Evolutionary conservation across 2,329 filamentous ascomycete genomes (phyloP), one percentile per base, ranked within the genome.

Genomic region (Fusarium aywerte): DNA sequence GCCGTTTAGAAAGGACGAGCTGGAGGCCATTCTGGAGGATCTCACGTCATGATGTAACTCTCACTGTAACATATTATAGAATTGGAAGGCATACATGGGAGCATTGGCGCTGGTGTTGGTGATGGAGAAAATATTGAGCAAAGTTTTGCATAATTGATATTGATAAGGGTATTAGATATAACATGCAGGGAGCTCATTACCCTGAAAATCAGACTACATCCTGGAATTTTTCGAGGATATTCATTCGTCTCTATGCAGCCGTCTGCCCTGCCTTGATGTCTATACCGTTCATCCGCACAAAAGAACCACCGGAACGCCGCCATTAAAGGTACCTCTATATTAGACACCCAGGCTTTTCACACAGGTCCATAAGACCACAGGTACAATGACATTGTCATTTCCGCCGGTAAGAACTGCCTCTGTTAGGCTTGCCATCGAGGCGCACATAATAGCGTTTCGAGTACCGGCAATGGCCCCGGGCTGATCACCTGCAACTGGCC

Each of bases 351-450:
- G 78, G 20, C 92, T 92, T 79, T 95, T 91, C 36, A 97, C 93
- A 73, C 97, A 89, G 61, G 94, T 86, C 96, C 96, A 99, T 62
- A 99, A 80, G 49, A 97, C 89, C 58, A 99, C 88, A 5, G 96
- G 96, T 67, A 98, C 95, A 67, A 98, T 90, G 18, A 99, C 96
- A 82, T 99, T 99, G 83, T 99, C 96, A 78, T 99, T 99, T 29
- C 95, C 96, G 3, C 96, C 96, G 15, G 96, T 98, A 67, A 99
- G 81, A 44, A 97, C 95, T 25, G 96, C 94, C 81, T 99, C 96
- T 51, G 96, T 97, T 70, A 97, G 84, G 78, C 94, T 97, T 27
- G 94, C 92, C 58, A 93, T 87, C 39, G 85, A 85, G 8, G 92
- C 93, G 68, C 93, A 96, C 45, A 92, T 75, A 6, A 83, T 81